phyloP scores from a whole-genome alignment of 164 flowering plant genomes.

The Nymphaea thermarum region DNA sequence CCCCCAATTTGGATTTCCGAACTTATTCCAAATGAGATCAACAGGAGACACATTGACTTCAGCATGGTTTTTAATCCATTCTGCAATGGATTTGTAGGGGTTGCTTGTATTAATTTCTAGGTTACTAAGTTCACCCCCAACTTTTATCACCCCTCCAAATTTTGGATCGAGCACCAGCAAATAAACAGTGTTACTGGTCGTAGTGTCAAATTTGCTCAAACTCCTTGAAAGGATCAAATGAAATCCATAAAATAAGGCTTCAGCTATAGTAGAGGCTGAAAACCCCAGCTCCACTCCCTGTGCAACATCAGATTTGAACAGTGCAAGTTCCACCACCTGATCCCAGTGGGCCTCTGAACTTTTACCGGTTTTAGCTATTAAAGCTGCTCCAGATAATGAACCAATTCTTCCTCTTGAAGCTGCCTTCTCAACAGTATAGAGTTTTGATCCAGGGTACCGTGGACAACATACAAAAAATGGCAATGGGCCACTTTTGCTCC shows the following conservation, averaged over 20 bases:
- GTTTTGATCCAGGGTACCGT: slow-evolving; percentile 42
- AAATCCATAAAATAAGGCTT: slow-evolving; percentile 54
- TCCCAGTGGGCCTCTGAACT: slow-evolving; percentile 37
- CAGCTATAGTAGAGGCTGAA: slow-evolving; percentile 35
- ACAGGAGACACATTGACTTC: slow-evolving; percentile 48
- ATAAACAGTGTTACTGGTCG: slow-evolving; percentile 25
- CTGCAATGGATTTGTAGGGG: slow-evolving; percentile 41
- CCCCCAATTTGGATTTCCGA: slow-evolving; percentile 84
- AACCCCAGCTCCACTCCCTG: slow-evolving; percentile 31
- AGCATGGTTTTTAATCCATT: slow-evolving; percentile 57
- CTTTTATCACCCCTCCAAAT: slow-evolving; percentile 59
- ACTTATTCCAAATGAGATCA: slow-evolving; percentile 74
- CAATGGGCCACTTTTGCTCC: slow-evolving; percentile 40
- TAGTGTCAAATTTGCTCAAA: slow-evolving; percentile 27
- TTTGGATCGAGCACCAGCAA: slow-evolving; percentile 50
- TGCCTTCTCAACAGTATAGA: slow-evolving; percentile 45
- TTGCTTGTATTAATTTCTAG: slow-evolving; percentile 39
- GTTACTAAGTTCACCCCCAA: slow-evolving; percentile 55
- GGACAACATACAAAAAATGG: slow-evolving; percentile 52
- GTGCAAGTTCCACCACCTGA: slow-evolving; percentile 37
- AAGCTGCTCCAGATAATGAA: slow-evolving; percentile 43
- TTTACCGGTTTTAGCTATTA: slow-evolving; percentile 25
- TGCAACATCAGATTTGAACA: slow-evolving; percentile 35
- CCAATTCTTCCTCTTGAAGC: slow-evolving; percentile 35
- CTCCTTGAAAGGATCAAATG: slow-evolving; percentile 46